phyloP scores from a whole-genome alignment of 352 stramenopile species.

The Plasmopara muralis region DNA sequence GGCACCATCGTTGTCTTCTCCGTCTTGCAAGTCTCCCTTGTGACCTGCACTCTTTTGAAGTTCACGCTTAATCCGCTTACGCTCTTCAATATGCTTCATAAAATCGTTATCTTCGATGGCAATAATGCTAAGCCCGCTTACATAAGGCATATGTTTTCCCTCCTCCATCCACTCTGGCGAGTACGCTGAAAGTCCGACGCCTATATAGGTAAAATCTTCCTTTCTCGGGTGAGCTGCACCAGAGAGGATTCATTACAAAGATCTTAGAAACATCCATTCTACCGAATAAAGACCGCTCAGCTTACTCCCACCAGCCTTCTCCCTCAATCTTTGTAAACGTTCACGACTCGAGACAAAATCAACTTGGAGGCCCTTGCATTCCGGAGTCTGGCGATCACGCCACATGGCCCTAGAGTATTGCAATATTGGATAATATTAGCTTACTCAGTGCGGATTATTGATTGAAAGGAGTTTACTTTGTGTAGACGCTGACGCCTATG shows the following conservation, averaged over 20 bases:
- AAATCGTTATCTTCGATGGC: constrained; percentile 39
- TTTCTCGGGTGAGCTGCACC: constrained; percentile 29
- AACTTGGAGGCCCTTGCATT: constrained; percentile 52
- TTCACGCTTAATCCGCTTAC: constrained; percentile 60
- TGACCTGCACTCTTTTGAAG: constrained; percentile 25
- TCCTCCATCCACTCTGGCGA: constrained; percentile 52
- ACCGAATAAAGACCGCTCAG: neutral
- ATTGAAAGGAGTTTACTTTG: constrained; percentile 29
- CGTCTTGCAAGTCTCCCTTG: constrained; percentile 31
- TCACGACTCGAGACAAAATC: constrained; percentile 31
- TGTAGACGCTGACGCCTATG: constrained; percentile 62
- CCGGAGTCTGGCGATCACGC: constrained; percentile 32
- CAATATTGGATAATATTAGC: constrained; percentile 2
- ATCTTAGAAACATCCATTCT: neutral
- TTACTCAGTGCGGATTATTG: neutral
- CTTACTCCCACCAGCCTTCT: constrained; percentile 31
- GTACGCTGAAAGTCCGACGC: constrained; percentile 58
- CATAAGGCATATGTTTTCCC: constrained; percentile 43
- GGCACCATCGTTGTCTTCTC: constrained; percentile 23
- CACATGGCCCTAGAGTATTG: constrained; percentile 44
- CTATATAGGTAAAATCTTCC: constrained; percentile 55
- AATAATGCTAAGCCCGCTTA: constrained; percentile 48
- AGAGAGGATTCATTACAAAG: constrained; percentile 2
- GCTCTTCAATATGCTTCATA: constrained; percentile 59
- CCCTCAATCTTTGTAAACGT: constrained; percentile 38